These are phyloP conservation scores for Dipteronia dyeriana DNA, from an alignment of 345 rosid genomes.

Conservation along the genomic window DNA sequence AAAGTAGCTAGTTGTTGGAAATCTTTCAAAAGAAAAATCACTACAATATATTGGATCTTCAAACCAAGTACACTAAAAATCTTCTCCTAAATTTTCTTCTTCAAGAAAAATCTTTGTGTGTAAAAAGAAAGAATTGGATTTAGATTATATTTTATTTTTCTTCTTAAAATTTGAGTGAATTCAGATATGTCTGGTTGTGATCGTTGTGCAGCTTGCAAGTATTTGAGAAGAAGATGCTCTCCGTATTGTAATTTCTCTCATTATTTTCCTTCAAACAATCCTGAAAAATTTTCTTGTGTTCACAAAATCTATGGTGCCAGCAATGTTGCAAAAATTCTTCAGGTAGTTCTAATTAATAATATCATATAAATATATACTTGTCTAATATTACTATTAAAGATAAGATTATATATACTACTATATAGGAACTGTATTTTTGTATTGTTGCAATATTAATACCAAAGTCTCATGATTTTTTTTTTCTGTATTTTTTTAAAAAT, in stretches of 20 bases:
- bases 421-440: too few species aligned
- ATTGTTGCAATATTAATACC: too few species aligned
- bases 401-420: neutral
- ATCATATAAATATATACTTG: neutral
- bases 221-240: conserved; percentile 69
- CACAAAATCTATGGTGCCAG: conserved; percentile 81
- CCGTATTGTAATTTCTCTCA: conserved; percentile 68
- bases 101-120: neutral
- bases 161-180: neutral
- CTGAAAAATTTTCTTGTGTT: conserved; percentile 55
- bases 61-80: neutral
- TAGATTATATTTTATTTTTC: conserved; percentile 11
- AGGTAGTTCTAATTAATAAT: conserved; percentile 30
- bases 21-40: conserved; percentile 1
- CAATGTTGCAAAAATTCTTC: conserved; percentile 68
- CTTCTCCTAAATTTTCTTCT: conserved; percentile 10
- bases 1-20: conserved; percentile 50
- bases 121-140: neutral
- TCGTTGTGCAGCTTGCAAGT: conserved; percentile 71
- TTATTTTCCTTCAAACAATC: conserved; percentile 56
- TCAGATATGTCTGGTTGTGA: conserved; percentile 11
- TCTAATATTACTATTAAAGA: neutral
- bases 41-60: neutral
- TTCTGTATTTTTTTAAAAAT: too few species aligned
- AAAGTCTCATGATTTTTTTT: too few species aligned